Conservation (phyloP, 768 basidiomycete genomes). For the Suillus subaureus region DNA sequence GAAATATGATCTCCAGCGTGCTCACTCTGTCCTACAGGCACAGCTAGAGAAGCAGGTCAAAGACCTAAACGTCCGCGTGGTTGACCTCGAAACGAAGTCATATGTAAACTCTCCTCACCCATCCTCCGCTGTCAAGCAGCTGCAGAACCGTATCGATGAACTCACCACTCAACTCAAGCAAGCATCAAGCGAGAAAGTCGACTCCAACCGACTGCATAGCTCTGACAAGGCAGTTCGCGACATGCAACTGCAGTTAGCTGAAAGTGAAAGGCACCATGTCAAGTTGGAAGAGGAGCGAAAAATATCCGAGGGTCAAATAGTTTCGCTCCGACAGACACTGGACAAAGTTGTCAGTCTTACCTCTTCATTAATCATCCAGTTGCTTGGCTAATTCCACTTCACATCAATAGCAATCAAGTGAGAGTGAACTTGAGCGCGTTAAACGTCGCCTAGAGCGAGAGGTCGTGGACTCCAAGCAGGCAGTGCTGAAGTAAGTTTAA, state of each 20-base stretch:
- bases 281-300: constrained; percentile 70
- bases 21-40: constrained; percentile 49
- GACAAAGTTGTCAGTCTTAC: constrained; percentile 56
- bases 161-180: constrained; percentile 50
- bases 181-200: constrained; percentile 42
- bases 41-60: constrained; percentile 84
- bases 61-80: constrained; percentile 79
- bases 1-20: not conserved
- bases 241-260: constrained; percentile 53
- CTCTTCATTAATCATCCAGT: constrained; percentile 4
- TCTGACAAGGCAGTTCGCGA: constrained; percentile 55
- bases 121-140: constrained; percentile 53
- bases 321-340: constrained; percentile 57
- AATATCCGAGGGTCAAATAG: constrained; percentile 59
- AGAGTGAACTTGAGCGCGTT: constrained; percentile 64
- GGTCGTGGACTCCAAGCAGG: constrained; percentile 72
- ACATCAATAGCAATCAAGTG: constrained; percentile 62
- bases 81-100: constrained; percentile 81
- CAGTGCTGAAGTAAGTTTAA: constrained; percentile 59
- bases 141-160: constrained; percentile 75
- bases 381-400: constrained; percentile 8
- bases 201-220: constrained; percentile 36
- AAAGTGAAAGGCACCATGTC: constrained; percentile 60
- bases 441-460: constrained; percentile 81
- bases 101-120: constrained; percentile 66